Base-by-base conservation (phyloP, 306 rosid genomes). In the Notholithocarpus densiflorus region DNA sequence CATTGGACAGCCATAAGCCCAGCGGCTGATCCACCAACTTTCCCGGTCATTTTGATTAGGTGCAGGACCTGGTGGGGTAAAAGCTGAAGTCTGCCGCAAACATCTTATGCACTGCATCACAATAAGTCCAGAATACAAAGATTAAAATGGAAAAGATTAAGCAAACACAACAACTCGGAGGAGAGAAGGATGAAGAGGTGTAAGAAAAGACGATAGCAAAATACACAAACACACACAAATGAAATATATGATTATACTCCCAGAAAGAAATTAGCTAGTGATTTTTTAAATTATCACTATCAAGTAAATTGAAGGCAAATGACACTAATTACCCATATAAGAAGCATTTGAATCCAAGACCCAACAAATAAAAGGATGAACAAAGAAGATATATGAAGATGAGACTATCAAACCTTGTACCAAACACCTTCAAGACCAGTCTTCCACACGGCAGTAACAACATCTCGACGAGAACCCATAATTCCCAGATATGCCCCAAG, bases 381-480 rank as follows among this genome's bases (percentile, higher is more conserved):
- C 71, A 76, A 72, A 19, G 17, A 52, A 76, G 71, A 74, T 7
- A 40, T 8, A 40, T 40, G 45, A 8, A 76, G 73, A 78, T 71
- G 61, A 56, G 66, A 73, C 23, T 80, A 77, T 74, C 93, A 53
- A 40, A 95, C 99, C 99, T 95, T 95, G 82, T 86, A 95, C 99
- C 99, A 95, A 81, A 89, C 89, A 76, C 99, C 99, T 80, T 91
- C 98, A 65, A 95, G 99, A 75, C 99, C 99, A 82, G 94, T 89
- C 91, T 90, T 95, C 99, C 99, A 95, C 31, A 90, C 83, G 10
- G 99, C 96, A 61, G 96, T 91, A 84, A 95, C 93, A 83, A 95
- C 99, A 82, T 95, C 99, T 87, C 98, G 90, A 23, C 99, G 96
- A 79, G 99, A 95, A 78, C 99, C 99, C 98, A 95, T 95, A 84